A percentile compares a stretch with the other conserved stretches of the same genome.
Evolutionary conservation across 805 yeast genomes (phyloP).

Genomic region (Isabelozyma gotoi): DNA sequence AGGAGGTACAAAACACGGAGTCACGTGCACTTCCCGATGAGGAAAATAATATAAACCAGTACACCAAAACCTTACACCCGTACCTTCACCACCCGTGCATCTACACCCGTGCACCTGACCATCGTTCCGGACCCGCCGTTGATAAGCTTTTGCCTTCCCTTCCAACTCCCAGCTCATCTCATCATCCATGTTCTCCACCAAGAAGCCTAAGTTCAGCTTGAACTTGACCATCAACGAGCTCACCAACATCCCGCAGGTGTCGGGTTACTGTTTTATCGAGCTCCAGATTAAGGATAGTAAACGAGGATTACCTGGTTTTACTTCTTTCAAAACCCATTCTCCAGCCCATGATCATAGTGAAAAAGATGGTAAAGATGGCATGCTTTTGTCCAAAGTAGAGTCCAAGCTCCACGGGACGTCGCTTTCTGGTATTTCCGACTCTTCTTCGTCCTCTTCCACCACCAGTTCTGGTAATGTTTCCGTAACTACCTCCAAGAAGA

Average conservation of each 20-base stretch:
- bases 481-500: slow-evolving; percentile 28
- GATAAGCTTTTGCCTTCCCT: background rate
- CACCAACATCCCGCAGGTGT: slow-evolving; percentile 79
- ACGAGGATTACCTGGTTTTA: slow-evolving; percentile 5
- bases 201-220: slow-evolving; percentile 63
- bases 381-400: background rate
- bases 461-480: slow-evolving; percentile 18
- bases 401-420: background rate
- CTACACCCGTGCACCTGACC: too few relatives aligned
- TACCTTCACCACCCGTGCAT: too few relatives aligned
- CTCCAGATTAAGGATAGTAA: slow-evolving; percentile 58
- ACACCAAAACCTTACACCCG: too few relatives aligned
- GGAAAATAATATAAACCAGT: background rate
- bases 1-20: background rate
- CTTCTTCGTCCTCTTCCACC: background rate
- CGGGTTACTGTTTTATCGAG: slow-evolving; percentile 66
- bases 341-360: background rate
- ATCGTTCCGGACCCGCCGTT: too few relatives aligned
- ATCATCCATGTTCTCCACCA: slow-evolving; percentile 18
- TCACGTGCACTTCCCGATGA: too few relatives aligned
- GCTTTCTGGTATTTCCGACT: background rate
- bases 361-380: background rate
- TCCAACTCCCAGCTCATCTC: background rate
- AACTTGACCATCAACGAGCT: slow-evolving; percentile 62
- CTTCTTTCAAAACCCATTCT: background rate